phyloP scores from a whole-genome alignment of 1,284 basidiomycete genomes.

The Fomitopsis pinicola region DNA sequence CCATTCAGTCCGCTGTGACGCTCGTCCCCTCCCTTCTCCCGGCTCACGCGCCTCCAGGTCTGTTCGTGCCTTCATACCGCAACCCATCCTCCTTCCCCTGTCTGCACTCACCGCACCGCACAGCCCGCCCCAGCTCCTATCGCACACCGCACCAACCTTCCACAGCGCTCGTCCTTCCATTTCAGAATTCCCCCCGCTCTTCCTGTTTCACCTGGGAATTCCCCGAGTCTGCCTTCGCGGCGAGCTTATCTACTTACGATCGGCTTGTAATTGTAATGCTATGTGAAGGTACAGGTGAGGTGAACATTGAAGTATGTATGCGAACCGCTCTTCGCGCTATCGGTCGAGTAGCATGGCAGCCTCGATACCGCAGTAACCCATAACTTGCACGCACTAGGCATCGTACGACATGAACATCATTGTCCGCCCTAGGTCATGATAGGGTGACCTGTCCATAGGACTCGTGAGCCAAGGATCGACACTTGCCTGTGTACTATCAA shows the following conservation, averaged over 20 bases:
- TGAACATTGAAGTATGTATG: too few relatives aligned
- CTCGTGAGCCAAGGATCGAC: too few relatives aligned
- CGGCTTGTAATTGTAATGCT: neutral
- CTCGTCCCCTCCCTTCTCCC: neutral
- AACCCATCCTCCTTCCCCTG: neutral
- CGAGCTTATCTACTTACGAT: conserved; percentile 14
- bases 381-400: too few relatives aligned
- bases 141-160: neutral
- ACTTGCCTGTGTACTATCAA: too few relatives aligned
- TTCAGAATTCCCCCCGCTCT: neutral
- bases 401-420: too few relatives aligned
- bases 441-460: too few relatives aligned
- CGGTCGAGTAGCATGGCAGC: too few relatives aligned
- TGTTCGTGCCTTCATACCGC: conserved; percentile 1
- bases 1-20: neutral
- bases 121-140: neutral
- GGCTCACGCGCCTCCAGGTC: neutral
- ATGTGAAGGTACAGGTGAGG: neutral
- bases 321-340: too few relatives aligned
- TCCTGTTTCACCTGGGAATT: conserved; percentile 7
- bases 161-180: neutral
- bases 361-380: too few relatives aligned
- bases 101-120: conserved; percentile 1
- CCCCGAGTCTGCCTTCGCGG: neutral
- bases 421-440: too few relatives aligned